Base-by-base conservation (phyloP, 306 rosid genomes). In the Inga leiocalycina region DNA sequence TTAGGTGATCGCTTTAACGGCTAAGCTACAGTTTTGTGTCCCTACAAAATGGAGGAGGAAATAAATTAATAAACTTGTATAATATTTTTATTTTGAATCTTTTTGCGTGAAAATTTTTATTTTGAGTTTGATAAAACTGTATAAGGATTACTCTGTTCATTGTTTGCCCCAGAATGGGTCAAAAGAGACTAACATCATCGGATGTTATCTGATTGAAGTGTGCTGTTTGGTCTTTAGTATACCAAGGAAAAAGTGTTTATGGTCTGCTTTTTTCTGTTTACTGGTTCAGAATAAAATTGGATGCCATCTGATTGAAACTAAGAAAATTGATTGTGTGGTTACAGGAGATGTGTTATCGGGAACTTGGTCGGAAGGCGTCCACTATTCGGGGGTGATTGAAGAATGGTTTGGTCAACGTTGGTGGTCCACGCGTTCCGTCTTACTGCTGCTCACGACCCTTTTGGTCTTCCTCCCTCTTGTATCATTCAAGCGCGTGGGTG, bases 331-430 rank as follows among this genome's bases (percentile, higher is more conserved):
- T 43, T 41, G 75, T 15, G 27, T 73, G 43, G 46, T 71, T n/a
- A 30, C 71, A 92, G 93, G 96, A 39, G 96, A 92, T 48, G 96
- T 92, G 78, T 76, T 92, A 66, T 90, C 92, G 0, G 96, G 93
- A 77, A 85, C 96, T 24, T 83, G 81, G 88, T 85, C 88, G 27
- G 88, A 84, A 48, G 89, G 87, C 73, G 77, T 86, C 56, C 89
- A 75, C 84, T 90, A 92, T 65, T 78, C 84, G 3, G 93, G 96
- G 75, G 87, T 92, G 30, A 85, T 92, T 30, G 93, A 92, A 82
- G 96, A 86, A 86, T 87, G 93, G 93, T 88, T 92, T 65, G 93
- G 92, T 80, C 91, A 82, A 69, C 88, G 74, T 41, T 90, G 92
- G 93, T 92, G 93, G 96, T 88, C 92, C 39, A 35, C 87, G 9